phyloP scores from a whole-genome alignment of 2,329 filamentous ascomycete species.

The Fusarium camptoceras region DNA sequence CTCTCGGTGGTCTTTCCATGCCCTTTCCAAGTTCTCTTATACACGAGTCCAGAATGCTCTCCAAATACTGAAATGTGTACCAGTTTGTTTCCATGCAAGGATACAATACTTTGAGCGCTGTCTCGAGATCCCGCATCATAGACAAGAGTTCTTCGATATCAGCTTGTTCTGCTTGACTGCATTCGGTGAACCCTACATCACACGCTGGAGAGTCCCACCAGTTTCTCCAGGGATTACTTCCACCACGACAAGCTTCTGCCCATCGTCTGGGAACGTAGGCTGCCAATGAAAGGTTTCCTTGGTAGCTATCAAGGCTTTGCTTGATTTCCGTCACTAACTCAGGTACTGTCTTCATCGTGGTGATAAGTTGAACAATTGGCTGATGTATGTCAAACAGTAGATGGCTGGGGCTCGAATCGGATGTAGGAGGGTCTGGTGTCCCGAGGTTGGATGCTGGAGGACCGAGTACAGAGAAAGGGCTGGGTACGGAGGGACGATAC shows the following conservation, averaged over 20 bases:
- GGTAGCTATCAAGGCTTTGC: background rate
- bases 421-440: no score
- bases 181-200: background rate
- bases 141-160: background rate
- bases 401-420: no score
- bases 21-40: background rate
- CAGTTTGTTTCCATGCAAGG: background rate
- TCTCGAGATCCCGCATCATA: background rate
- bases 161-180: background rate
- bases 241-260: background rate
- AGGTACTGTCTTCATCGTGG: no score
- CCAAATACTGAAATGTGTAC: background rate
- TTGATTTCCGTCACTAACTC: no score
- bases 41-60: background rate
- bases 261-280: background rate
- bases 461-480: no score
- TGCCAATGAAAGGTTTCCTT: background rate
- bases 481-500: no score
- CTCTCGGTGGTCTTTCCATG: rapidly evolving
- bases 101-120: background rate
- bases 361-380: no score
- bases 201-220: background rate
- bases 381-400: no score
- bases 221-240: background rate
- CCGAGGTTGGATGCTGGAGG: no score